A percentile compares a stretch with the other conserved stretches of the same genome.
phyloP scores from a whole-genome alignment of 768 basidiomycete genomes.

The Boletus fagicola region DNA sequence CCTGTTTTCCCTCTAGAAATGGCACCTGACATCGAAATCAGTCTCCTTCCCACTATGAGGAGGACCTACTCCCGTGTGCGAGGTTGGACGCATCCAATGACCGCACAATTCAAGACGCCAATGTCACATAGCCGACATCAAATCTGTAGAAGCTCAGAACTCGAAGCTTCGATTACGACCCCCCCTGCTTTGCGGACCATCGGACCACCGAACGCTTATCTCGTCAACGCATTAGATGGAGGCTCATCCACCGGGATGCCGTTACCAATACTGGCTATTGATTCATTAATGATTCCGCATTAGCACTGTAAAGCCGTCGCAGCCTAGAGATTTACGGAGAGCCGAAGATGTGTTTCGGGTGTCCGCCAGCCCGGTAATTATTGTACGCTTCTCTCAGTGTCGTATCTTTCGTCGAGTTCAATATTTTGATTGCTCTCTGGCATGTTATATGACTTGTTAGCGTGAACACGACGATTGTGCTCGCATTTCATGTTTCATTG shows the following conservation, averaged over 20 bases:
- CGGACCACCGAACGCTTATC: background rate
- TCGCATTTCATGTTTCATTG: background rate
- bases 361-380: background rate
- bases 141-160: background rate
- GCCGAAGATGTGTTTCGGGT: background rate
- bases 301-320: background rate
- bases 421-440: background rate
- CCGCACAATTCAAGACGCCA: background rate
- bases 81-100: background rate
- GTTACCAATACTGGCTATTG: too few relatives aligned
- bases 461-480: background rate
- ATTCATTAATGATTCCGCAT: background rate
- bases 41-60: background rate
- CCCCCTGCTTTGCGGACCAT: background rate
- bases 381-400: background rate
- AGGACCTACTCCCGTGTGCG: background rate
- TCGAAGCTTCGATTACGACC: background rate
- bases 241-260: background rate
- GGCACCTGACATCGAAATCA: too few relatives aligned
- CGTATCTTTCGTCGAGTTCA: background rate
- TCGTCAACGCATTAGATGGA: background rate
- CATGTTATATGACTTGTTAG: background rate
- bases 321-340: background rate
- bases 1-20: background rate
- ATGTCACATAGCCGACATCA: background rate